A percentile compares a stretch with the other conserved stretches of the same genome.
phyloP scores from a whole-genome alignment of 768 basidiomycete species.

The Suillus cothurnatus region DNA sequence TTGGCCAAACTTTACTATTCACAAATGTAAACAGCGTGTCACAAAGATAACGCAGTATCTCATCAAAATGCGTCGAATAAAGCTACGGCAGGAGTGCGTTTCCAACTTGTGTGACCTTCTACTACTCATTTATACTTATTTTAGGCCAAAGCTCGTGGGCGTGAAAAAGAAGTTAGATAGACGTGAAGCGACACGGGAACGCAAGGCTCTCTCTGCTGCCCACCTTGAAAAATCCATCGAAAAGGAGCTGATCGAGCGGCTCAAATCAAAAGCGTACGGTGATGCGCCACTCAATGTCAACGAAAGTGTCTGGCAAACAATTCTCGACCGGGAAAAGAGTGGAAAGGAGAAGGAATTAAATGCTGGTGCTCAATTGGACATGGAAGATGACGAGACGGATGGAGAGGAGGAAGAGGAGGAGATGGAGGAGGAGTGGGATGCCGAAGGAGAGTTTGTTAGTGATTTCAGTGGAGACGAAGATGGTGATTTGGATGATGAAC shows the following conservation, averaged over 20 bases:
- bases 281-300: constrained; percentile 98
- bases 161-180: constrained; percentile 98
- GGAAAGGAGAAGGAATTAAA: constrained; percentile 47
- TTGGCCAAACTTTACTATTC: constrained; percentile 97
- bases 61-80: constrained; percentile 95
- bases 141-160: constrained; percentile 88
- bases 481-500: constrained; percentile 33
- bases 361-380: constrained; percentile 40
- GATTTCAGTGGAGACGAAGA: constrained; percentile 58
- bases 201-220: constrained; percentile 94
- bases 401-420: constrained; percentile 52
- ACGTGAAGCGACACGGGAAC: constrained; percentile 88
- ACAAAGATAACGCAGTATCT: constrained; percentile 99
- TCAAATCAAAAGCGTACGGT: constrained; percentile 96
- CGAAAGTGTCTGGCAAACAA: constrained; percentile 92
- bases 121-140: background rate
- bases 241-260: constrained; percentile 92
- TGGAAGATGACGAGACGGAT: constrained; percentile 58
- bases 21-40: constrained; percentile 98
- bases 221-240: constrained; percentile 95
- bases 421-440: constrained; percentile 52
- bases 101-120: background rate
- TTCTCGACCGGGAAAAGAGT: constrained; percentile 79
- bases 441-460: constrained; percentile 54
- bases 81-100: constrained; percentile 81